Percentiles rank a stretch among this genome's conserved stretches.
These are phyloP conservation scores for Paramecium tetraurelia DNA, from an alignment of 73 alveolate species.

Conservation along the genomic window DNA sequence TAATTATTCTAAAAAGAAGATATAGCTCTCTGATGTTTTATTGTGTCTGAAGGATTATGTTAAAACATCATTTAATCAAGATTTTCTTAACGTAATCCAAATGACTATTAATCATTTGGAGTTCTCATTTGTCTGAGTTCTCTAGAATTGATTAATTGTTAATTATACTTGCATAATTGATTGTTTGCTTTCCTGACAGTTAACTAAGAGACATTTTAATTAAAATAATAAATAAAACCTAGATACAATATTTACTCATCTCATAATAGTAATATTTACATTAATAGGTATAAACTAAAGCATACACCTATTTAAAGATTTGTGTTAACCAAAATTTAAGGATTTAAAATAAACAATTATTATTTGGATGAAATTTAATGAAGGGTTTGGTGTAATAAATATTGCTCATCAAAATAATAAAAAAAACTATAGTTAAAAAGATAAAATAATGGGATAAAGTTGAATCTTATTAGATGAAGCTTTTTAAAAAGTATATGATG, in stretches of 20 bases:
- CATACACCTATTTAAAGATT: neutral
- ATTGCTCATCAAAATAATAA: neutral
- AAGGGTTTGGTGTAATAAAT: neutral
- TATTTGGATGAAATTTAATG: neutral
- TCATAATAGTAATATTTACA: too few species aligned
- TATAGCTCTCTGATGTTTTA: constrained; percentile 4
- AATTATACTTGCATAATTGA: constrained; percentile 39
- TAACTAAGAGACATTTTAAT: constrained; percentile 38
- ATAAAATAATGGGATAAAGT: neutral
- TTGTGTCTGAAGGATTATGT: neutral
- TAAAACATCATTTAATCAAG: neutral
- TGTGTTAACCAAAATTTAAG: neutral
- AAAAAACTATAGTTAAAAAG: too few species aligned
- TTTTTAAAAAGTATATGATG: neutral
- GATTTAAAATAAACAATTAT: neutral
- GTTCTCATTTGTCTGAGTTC: constrained; percentile 48
- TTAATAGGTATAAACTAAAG: neutral
- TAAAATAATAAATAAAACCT: neutral
- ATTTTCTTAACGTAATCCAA: neutral
- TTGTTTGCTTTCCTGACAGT: neutral
- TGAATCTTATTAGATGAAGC: neutral
- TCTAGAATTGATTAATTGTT: constrained; percentile 6
- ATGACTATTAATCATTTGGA: constrained; percentile 25
- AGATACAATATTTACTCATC: neutral
- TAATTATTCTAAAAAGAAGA: neutral